phyloP scores from a whole-genome alignment of 352 stramenopile genomes.

The Phytophthora pluvialis region DNA sequence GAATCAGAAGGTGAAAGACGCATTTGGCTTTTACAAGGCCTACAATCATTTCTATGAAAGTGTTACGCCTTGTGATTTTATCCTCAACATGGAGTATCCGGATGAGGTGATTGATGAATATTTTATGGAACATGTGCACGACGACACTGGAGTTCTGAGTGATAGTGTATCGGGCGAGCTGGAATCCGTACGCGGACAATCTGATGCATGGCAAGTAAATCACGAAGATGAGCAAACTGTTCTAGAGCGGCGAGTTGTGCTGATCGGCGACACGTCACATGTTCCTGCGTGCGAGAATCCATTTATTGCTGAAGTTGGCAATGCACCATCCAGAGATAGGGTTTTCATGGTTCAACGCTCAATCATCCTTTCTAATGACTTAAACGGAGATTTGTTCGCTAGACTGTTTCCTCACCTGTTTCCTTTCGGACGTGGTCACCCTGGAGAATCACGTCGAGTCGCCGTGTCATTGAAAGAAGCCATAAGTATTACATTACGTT shows the following conservation, averaged over 20 bases:
- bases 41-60: not conserved
- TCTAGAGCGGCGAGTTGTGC: constrained; percentile 1
- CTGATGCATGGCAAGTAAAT: not conserved
- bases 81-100: not conserved
- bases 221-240: not conserved
- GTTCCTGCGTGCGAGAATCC: no score
- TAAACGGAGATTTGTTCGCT: constrained; percentile 1
- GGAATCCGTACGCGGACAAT: not conserved
- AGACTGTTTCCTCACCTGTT: constrained; percentile 10
- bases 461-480: not conserved
- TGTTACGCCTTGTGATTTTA: not conserved
- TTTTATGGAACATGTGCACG: not conserved
- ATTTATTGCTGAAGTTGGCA: not conserved
- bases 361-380: not conserved
- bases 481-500: constrained; percentile 1
- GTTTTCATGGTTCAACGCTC: not conserved
- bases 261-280: not conserved
- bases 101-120: not conserved
- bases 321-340: not conserved
- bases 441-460: not conserved
- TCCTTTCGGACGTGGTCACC: constrained; percentile 5
- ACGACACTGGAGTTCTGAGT: not conserved
- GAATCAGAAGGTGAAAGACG: not conserved
- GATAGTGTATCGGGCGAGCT: no score
- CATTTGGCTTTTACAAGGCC: constrained; percentile 3